These are phyloP conservation scores for Biscogniauxia mediterranea DNA, from an alignment of 2,329 filamentous ascomycete species.

Conservation along the genomic window DNA sequence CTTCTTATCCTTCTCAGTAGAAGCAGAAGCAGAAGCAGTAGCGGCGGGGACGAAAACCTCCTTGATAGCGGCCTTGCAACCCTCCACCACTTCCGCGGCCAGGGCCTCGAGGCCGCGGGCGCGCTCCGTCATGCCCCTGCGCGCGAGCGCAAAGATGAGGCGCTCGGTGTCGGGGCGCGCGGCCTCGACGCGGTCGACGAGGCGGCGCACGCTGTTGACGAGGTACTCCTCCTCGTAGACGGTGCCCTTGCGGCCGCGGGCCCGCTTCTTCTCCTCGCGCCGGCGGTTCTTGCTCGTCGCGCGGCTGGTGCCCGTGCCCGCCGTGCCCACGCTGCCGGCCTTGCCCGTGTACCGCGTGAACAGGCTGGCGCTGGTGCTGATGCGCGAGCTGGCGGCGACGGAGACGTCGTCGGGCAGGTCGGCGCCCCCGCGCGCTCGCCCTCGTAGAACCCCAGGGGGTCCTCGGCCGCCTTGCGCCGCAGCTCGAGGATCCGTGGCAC, in stretches of 20 bases:
- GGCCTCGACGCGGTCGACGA: constrained; percentile 78
- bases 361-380: constrained; percentile 80
- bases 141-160: constrained; percentile 73
- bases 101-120: constrained; percentile 74
- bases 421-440: constrained; percentile 63
- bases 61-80: constrained; percentile 63
- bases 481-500: constrained; percentile 83
- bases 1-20: constrained; percentile 20
- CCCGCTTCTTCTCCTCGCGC: constrained; percentile 91
- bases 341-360: constrained; percentile 91
- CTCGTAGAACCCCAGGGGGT: constrained; percentile 87
- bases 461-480: constrained; percentile 73
- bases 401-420: constrained; percentile 92
- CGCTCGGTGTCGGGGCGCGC: constrained; percentile 69
- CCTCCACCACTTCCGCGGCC: constrained; percentile 70
- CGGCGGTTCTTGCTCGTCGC: constrained; percentile 85
- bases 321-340: constrained; percentile 60
- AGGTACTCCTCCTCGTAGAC: constrained; percentile 99
- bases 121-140: constrained; percentile 83
- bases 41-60: constrained; percentile 61
- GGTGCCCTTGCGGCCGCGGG: constrained; percentile 90
- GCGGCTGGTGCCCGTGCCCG: constrained; percentile 70
- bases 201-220: constrained; percentile 77
- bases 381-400: constrained; percentile 75
- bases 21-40: constrained; percentile 16